A percentile compares a stretch with the other conserved stretches of the same genome.
Conservation (phyloP, 805 yeast species). For the Starmera quercuum region DNA sequence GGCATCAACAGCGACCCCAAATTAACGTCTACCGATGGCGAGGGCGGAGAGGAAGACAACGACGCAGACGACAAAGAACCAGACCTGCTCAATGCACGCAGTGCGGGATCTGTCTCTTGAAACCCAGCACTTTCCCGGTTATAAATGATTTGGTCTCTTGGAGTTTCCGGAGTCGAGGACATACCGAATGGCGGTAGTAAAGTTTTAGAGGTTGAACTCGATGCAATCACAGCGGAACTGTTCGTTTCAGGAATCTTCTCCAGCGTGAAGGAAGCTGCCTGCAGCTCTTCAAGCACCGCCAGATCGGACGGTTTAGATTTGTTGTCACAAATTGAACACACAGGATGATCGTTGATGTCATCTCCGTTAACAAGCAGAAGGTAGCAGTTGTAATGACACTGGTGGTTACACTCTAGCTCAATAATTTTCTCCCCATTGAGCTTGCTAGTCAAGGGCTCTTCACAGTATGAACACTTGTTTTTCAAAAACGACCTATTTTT, state of each 20-base stretch:
- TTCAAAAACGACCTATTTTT: slow-evolving; percentile 17
- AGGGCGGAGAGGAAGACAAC: neutral
- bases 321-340: slow-evolving; percentile 20
- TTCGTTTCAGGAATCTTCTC: slow-evolving; percentile 2
- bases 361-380: slow-evolving; percentile 20
- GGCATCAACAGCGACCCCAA: slow-evolving; percentile 10
- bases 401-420: slow-evolving; percentile 35
- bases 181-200: neutral
- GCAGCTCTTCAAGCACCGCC: slow-evolving; percentile 19
- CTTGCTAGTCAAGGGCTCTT: slow-evolving; percentile 30
- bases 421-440: slow-evolving; percentile 36
- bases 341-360: slow-evolving; percentile 14
- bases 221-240: too few relatives aligned
- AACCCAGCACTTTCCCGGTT: slow-evolving; percentile 1
- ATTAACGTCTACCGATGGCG: slow-evolving; percentile 1
- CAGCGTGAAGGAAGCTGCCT: slow-evolving; percentile 10
- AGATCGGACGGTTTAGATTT: slow-evolving; percentile 20
- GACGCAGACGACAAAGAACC: neutral
- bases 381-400: slow-evolving; percentile 37
- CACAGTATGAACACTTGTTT: slow-evolving; percentile 35
- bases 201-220: too few relatives aligned
- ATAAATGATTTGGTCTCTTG: slow-evolving; percentile 13
- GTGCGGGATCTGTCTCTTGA: neutral
- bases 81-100: neutral
- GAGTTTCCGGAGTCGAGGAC: slow-evolving; percentile 13